Evolutionary conservation across 208 protist species (phyloP).

Genomic region (Trypanosoma vivax): DNA sequence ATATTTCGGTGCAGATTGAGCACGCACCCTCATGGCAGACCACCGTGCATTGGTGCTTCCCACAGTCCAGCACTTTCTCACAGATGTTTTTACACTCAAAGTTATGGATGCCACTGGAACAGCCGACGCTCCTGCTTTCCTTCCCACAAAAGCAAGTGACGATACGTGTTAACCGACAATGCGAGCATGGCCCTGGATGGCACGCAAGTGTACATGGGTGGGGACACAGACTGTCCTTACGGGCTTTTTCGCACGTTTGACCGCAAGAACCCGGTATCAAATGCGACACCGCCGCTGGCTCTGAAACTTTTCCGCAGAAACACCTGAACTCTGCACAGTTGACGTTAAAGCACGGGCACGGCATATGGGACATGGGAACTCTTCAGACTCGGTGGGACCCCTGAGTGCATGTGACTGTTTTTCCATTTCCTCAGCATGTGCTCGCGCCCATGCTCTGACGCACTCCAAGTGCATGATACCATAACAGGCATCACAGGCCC

Average conservation of each 20-base stretch:
- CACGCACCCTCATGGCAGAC: conserved; percentile 87
- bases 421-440: conserved; percentile 40
- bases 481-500: conserved; percentile 61
- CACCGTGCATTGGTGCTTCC: conserved; percentile 66
- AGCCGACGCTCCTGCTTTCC: conserved; percentile 48
- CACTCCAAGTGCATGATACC: conserved; percentile 71
- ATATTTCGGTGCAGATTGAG: conserved; percentile 57
- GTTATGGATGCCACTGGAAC: conserved; percentile 57
- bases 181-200: conserved; percentile 75
- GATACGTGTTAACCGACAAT: conserved; percentile 46
- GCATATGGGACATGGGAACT: conserved; percentile 75
- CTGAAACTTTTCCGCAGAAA: conserved; percentile 69
- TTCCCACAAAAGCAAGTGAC: conserved; percentile 83
- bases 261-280: conserved; percentile 79
- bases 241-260: conserved; percentile 48
- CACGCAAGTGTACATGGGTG: conserved; percentile 76
- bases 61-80: conserved; percentile 65
- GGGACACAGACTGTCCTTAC: conserved; percentile 42
- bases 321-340: conserved; percentile 40
- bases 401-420: conserved; percentile 22
- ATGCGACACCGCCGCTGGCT: conserved; percentile 46
- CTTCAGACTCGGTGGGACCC: conserved; percentile 5
- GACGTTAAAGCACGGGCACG: conserved; percentile 22
- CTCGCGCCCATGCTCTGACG: conserved; percentile 48
- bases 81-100: conserved; percentile 78